Evolutionary conservation across 441 rosid genomes (phyloP), one percentile per base, ranked within the genome.

Genomic region (Pelargonium fulgidum): DNA sequence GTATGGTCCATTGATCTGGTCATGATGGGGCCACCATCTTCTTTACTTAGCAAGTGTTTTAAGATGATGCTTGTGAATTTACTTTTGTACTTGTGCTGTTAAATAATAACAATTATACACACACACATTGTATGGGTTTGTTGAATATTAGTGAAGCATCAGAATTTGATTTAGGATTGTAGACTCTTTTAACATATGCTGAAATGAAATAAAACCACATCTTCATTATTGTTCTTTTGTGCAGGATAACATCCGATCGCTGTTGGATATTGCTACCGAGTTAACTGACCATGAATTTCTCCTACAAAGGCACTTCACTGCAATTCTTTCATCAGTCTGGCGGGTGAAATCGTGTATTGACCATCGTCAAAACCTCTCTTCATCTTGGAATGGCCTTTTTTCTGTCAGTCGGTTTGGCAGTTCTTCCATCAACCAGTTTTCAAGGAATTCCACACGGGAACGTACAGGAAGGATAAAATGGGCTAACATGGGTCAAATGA

Each of bases 241-340:
- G 84, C 95, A 95, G 99, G 98, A 92, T 72, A 87, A 92, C 75
- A 76, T 92, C 52, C 85, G 86, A 71, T 73, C 73, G 78, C 88
- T 92, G 67, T 80, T 95, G 75, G 84, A 82, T 76, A 82, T 86
- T 81, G 86, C 86, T 70, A 78, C 86, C 50, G 96, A 87, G 78
- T 91, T 83, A 82, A 90, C 89, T 72, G 96, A 95, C 78, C 83
- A 79, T 42, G 99, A 95, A 80, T 84, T 83, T 71, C 97, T 95
- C 68, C 92, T 95, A 64, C 99, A 89, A 79, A 91, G 79, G 80
- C 99, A 95, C 82, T 95, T 91, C 75, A 83, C 92, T 10, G 92
- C 92, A 64, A 77, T 95, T 74, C 90, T 95, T 69, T 82, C 97
- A 66, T 78, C 98, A 13, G 84, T 86, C 13, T 91, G 99, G 99